Evolutionary conservation across 2,329 filamentous ascomycete species (phyloP).

Genomic region (Erysiphe neolycopersici): DNA sequence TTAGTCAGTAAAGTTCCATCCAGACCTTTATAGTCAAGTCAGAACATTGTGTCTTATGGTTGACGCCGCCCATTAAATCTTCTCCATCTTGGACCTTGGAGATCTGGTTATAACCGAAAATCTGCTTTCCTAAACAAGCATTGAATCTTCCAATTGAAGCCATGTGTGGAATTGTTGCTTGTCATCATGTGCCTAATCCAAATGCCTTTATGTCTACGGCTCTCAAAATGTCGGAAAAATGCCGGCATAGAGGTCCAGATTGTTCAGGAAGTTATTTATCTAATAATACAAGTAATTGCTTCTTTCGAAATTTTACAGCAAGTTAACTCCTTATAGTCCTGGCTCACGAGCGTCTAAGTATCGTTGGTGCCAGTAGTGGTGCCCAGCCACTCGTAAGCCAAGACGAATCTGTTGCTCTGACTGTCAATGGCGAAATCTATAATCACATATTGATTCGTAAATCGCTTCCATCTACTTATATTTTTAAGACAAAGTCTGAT

Average conservation of each 20-base stretch:
- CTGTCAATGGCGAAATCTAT: slow-evolving; percentile 99
- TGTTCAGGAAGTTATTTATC: slow-evolving; percentile 85
- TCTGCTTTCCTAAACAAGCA: too few relatives aligned
- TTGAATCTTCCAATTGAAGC: background rate
- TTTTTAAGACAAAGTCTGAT: slow-evolving; percentile 97
- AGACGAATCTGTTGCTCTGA: slow-evolving; percentile 65
- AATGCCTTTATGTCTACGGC: slow-evolving; percentile 90
- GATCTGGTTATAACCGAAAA: too few relatives aligned
- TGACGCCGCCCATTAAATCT: too few relatives aligned
- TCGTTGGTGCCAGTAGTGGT: slow-evolving; percentile 83
- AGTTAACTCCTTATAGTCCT: slow-evolving; percentile 32
- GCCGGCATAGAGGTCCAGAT: slow-evolving; percentile 90
- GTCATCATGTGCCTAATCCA: slow-evolving; percentile 82
- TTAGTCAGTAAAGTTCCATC: too few relatives aligned
- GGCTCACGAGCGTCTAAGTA: slow-evolving; percentile 89
- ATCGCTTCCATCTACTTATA: slow-evolving; percentile 53
- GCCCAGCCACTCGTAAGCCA: slow-evolving; percentile 88
- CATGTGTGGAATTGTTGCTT: slow-evolving; percentile 41
- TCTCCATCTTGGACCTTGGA: too few relatives aligned
- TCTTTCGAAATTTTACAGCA: background rate
- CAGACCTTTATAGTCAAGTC: too few relatives aligned
- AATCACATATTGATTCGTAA: slow-evolving; percentile 94
- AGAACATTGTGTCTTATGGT: too few relatives aligned
- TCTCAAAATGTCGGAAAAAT: slow-evolving; percentile 83
- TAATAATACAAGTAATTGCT: slow-evolving; percentile 54